phyloP scores from a whole-genome alignment of 2,329 filamentous ascomycete species.

The Fusarium siculi region DNA sequence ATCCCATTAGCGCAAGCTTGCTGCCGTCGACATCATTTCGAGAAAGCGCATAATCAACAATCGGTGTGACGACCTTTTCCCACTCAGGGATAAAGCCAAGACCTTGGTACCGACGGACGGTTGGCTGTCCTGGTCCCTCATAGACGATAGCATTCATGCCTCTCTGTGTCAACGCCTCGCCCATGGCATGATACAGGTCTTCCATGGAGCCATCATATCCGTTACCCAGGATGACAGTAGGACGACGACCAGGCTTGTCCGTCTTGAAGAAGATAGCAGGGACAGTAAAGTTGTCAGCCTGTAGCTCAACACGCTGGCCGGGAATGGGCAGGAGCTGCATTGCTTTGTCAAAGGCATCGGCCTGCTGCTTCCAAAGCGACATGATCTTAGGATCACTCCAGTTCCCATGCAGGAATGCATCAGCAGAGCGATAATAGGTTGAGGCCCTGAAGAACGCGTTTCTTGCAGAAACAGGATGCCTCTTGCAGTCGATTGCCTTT shows the following conservation, averaged over 20 bases:
- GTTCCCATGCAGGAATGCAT: conserved; percentile 56
- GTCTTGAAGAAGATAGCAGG: conserved; percentile 50
- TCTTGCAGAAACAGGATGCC: conserved; percentile 42
- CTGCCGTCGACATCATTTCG: conserved; percentile 45
- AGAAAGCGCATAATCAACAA: conserved; percentile 52
- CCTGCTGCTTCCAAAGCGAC: conserved; percentile 51
- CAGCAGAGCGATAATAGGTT: conserved; percentile 55
- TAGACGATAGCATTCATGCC: conserved; percentile 58
- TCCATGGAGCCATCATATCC: conserved; percentile 58
- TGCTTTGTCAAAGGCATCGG: conserved; percentile 52
- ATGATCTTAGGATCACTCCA: conserved; percentile 54
- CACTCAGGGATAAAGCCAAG: conserved; percentile 58
- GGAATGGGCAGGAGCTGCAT: conserved; percentile 49
- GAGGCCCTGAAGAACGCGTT: conserved; percentile 50
- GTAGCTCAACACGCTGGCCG: conserved; percentile 49
- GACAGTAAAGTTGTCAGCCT: conserved; percentile 46
- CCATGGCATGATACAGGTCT: conserved; percentile 54
- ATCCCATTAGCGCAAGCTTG: conserved; percentile 52
- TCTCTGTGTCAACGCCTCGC: conserved; percentile 49
- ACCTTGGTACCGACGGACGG: conserved; percentile 52
- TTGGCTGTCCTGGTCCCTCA: conserved; percentile 59
- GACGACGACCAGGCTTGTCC: conserved; percentile 37
- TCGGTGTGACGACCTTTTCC: conserved; percentile 53
- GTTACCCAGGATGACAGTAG: conserved; percentile 55
- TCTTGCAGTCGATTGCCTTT: conserved; percentile 23